Conservation (phyloP, 2,329 filamentous ascomycete species). For the Nemania diffusa region DNA sequence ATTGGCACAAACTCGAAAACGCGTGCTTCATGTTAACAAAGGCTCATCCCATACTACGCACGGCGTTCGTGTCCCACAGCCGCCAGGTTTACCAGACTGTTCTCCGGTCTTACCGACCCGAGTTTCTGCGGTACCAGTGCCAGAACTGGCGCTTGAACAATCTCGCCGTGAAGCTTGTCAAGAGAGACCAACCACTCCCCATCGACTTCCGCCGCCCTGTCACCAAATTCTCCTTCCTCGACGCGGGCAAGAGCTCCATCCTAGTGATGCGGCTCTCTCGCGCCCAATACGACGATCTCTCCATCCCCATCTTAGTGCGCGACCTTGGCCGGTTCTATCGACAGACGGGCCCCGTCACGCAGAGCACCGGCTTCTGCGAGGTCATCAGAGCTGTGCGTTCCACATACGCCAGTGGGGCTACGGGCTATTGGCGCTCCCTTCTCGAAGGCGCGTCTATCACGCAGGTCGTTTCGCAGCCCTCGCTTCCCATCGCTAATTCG, state of each 20-base stretch:
- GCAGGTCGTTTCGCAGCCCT: constrained; percentile 55
- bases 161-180: constrained; percentile 55
- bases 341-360: constrained; percentile 48
- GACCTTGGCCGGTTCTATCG: constrained; percentile 61
- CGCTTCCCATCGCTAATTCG: constrained; percentile 53
- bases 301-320: constrained; percentile 58
- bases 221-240: constrained; percentile 63
- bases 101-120: constrained; percentile 55
- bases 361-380: constrained; percentile 59
- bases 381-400: constrained; percentile 56
- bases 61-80: constrained; percentile 61
- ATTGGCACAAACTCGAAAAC: constrained; percentile 56
- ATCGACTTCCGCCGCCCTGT: constrained; percentile 57
- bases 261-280: constrained; percentile 60
- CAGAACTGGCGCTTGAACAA: constrained; percentile 54
- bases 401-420: constrained; percentile 52
- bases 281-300: constrained; percentile 61
- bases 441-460: constrained; percentile 61
- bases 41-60: constrained; percentile 64
- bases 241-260: constrained; percentile 59
- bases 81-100: constrained; percentile 61
- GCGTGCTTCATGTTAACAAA: constrained; percentile 58
- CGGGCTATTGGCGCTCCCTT: constrained; percentile 58
- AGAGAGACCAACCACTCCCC: constrained; percentile 54
- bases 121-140: constrained; percentile 58